Conservation (phyloP, 140 eudicot species). For the Bidens hawaiensis region DNA sequence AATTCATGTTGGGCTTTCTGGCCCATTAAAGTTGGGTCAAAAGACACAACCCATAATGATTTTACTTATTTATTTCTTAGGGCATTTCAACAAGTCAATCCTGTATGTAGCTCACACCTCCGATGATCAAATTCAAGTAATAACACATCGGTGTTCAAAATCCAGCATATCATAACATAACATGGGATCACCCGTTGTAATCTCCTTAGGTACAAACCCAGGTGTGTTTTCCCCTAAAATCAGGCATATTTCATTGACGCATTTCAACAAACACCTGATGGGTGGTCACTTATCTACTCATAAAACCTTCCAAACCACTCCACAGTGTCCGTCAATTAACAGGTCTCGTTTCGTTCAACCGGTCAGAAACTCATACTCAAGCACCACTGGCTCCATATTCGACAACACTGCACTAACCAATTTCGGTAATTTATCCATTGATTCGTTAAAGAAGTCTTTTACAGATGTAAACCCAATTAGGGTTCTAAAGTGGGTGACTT, state of each 20-base stretch:
- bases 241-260: conserved; percentile 40
- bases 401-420: background rate
- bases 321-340: conserved; percentile 9
- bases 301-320: conserved; percentile 15
- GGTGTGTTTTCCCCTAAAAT: conserved; percentile 5
- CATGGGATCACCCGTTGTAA: conserved; percentile 29
- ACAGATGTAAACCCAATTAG: conserved; percentile 51
- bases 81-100: conserved; percentile 13
- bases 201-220: conserved; percentile 28
- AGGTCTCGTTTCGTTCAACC: conserved; percentile 28
- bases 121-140: conserved; percentile 32
- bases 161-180: conserved; percentile 2
- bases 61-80: conserved; percentile 6
- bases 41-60: background rate
- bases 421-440: conserved; percentile 34
- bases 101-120: conserved; percentile 19
- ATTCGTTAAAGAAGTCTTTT: conserved; percentile 36
- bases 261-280: conserved; percentile 60
- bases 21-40: conserved; percentile 17
- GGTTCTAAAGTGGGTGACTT: conserved; percentile 47
- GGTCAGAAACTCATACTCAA: conserved; percentile 42
- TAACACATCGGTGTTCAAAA: conserved; percentile 2
- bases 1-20: conserved; percentile 13
- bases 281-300: conserved; percentile 22
- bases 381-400: too few relatives aligned